A percentile compares a stretch with the other conserved stretches of the same genome.
Conservation (phyloP, 306 rosid genomes). For the Fragaria nilgerrensis region DNA sequence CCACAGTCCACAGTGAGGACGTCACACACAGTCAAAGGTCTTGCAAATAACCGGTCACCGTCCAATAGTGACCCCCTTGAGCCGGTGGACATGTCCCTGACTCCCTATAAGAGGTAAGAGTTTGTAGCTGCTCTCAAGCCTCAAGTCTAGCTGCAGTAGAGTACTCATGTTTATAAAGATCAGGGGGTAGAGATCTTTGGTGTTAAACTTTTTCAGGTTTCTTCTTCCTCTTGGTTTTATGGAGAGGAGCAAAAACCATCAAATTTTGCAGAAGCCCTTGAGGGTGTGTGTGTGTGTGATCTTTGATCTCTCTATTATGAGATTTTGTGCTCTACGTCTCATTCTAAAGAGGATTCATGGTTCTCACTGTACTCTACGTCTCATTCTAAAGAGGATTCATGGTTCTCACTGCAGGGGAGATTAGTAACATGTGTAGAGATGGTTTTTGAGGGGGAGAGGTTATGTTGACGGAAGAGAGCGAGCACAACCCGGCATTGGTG, state of each 20-base stretch:
- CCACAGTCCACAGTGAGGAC: neutral
- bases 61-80: neutral
- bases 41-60: neutral
- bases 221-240: neutral
- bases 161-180: neutral
- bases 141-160: neutral
- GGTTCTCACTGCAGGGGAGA: neutral
- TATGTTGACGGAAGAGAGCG: slow-evolving; percentile 99
- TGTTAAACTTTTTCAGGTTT: neutral
- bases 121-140: slow-evolving; percentile 13
- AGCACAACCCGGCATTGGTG: slow-evolving; percentile 67
- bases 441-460: neutral
- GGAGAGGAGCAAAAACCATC: neutral
- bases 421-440: neutral
- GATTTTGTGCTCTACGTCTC: neutral
- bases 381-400: neutral
- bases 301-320: neutral
- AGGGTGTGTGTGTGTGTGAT: neutral
- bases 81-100: slow-evolving; percentile 23
- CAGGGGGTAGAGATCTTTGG: neutral
- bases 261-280: neutral
- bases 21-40: slow-evolving; percentile 9
- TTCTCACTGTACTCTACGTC: neutral
- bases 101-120: slow-evolving; percentile 19
- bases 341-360: neutral